phyloP scores from a whole-genome alignment of 2,329 filamentous ascomycete species.

The Thielaviopsis euricoi region DNA sequence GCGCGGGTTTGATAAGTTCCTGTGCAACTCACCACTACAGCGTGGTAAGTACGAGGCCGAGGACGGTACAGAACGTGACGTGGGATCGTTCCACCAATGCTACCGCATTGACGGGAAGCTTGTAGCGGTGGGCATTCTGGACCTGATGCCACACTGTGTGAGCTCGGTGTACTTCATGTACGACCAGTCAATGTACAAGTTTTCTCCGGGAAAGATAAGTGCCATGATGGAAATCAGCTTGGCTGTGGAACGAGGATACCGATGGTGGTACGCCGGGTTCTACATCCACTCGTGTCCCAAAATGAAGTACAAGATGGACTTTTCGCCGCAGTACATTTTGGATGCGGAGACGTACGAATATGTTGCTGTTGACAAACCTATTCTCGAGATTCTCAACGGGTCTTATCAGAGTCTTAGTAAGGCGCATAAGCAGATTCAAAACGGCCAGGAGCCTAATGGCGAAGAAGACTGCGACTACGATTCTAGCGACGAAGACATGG shows the following conservation, averaged over 20 bases:
- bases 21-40: slow-evolving; percentile 53
- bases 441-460: no score
- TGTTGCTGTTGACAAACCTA: slow-evolving; percentile 35
- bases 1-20: slow-evolving; percentile 50
- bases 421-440: not conserved
- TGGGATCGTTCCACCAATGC: slow-evolving; percentile 70
- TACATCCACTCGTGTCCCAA: slow-evolving; percentile 71
- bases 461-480: no score
- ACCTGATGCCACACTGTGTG: slow-evolving; percentile 59
- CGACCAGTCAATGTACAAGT: slow-evolving; percentile 53
- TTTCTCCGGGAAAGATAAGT: slow-evolving; percentile 58
- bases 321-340: slow-evolving; percentile 55
- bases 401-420: not conserved
- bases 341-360: slow-evolving; percentile 50
- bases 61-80: slow-evolving; percentile 33
- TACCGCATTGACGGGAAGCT: slow-evolving; percentile 62
- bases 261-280: slow-evolving; percentile 66
- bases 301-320: slow-evolving; percentile 76
- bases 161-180: slow-evolving; percentile 77
- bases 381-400: not conserved
- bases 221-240: slow-evolving; percentile 58
- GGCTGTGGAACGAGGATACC: slow-evolving; percentile 50
- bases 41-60: slow-evolving; percentile 25
- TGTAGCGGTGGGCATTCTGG: slow-evolving; percentile 60
- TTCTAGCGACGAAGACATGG: slow-evolving; percentile 8